Percentiles rank a stretch among this genome's conserved stretches.
phyloP scores from a whole-genome alignment of 257 asterid genomes.

The Jaltomata sinuosa region DNA sequence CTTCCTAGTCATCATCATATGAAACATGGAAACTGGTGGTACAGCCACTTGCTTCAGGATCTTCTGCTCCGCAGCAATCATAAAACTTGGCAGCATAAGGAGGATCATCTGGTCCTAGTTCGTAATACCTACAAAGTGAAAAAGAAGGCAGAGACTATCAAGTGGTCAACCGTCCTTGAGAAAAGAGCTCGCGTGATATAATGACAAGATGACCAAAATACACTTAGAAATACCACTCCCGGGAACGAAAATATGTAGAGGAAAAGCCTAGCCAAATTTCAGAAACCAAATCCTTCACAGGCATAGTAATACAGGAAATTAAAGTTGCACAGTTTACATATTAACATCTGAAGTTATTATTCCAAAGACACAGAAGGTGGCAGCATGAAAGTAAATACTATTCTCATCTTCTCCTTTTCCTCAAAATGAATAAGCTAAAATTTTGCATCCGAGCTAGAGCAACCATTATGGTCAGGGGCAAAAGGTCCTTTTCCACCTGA shows the following conservation, averaged over 20 bases:
- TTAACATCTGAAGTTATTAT: background rate
- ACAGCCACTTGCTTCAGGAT: slow-evolving; percentile 69
- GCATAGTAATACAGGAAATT: background rate
- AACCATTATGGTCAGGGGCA: no score
- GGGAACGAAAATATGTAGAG: background rate
- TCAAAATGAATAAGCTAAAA: no score
- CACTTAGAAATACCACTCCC: background rate
- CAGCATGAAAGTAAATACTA: background rate
- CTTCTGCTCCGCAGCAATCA: slow-evolving; percentile 94
- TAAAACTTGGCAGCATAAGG: slow-evolving; percentile 96
- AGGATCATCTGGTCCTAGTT: slow-evolving; percentile 77
- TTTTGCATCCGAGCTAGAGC: no score
- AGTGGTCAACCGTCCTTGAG: background rate
- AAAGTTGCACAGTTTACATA: background rate
- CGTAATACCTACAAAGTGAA: slow-evolving; percentile 57
- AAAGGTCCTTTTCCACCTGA: no score
- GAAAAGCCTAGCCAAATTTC: background rate
- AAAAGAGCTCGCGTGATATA: background rate
- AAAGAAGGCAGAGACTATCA: background rate
- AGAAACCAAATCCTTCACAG: background rate
- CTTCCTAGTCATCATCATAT: slow-evolving; percentile 50
- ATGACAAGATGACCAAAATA: background rate
- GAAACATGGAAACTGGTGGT: slow-evolving; percentile 56
- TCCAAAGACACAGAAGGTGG: background rate
- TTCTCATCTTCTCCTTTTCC: background rate